A percentile compares a stretch with the other conserved stretches of the same genome.
phyloP scores from a whole-genome alignment of 352 stramenopile species.

The Globisporangium irregulare region DNA sequence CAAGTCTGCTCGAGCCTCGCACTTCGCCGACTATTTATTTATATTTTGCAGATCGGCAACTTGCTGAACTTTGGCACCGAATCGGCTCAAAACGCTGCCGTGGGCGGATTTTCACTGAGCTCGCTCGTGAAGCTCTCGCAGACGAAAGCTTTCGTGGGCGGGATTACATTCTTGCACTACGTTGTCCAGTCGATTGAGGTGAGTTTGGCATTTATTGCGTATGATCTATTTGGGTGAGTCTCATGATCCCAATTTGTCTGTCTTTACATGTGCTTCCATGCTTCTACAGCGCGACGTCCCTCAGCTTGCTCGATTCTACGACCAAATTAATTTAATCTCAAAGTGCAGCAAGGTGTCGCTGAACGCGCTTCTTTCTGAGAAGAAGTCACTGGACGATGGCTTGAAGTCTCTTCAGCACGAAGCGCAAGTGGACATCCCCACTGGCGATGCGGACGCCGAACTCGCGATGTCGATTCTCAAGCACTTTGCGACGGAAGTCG shows the following conservation, averaged over 20 bases:
- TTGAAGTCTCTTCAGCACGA: constrained; percentile 53
- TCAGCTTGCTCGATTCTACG: constrained; percentile 67
- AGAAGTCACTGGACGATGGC: constrained; percentile 64
- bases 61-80: constrained; percentile 68
- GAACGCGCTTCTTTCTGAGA: constrained; percentile 57
- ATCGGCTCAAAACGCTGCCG: constrained; percentile 25
- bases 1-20: constrained; percentile 75
- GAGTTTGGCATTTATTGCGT: not conserved
- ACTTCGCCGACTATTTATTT: constrained; percentile 82
- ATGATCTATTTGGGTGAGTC: not conserved
- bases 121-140: constrained; percentile 86
- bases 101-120: constrained; percentile 68
- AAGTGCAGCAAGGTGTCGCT: constrained; percentile 79
- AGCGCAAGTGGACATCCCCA: constrained; percentile 32
- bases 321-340: constrained; percentile 69
- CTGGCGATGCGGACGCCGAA: constrained; percentile 28
- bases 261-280: not conserved
- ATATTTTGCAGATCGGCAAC: constrained; percentile 61
- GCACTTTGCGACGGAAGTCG: constrained; percentile 58
- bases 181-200: constrained; percentile 82
- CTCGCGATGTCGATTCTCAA: constrained; percentile 52
- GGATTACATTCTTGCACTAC: constrained; percentile 82
- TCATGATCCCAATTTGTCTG: not conserved
- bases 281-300: constrained; percentile 49
- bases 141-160: constrained; percentile 82